phyloP scores from a whole-genome alignment of 2,329 filamentous ascomycete species.

The Fusarium solani-melongenae region DNA sequence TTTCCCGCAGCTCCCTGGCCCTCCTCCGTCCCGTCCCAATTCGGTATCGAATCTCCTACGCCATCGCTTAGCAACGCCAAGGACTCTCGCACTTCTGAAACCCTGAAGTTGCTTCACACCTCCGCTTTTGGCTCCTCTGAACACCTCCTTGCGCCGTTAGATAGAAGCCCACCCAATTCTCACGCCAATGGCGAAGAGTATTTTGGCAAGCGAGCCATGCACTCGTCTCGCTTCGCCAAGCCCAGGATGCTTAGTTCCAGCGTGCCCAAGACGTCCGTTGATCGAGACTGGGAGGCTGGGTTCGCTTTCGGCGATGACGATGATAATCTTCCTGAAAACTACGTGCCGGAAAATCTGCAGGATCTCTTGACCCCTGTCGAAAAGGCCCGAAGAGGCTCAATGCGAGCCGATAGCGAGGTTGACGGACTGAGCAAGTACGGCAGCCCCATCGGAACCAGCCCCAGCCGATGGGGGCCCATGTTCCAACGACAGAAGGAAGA shows the following conservation, averaged over 20 bases:
- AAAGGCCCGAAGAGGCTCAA: slow-evolving; percentile 72
- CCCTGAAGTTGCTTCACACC: slow-evolving; percentile 72
- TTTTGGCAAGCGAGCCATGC: slow-evolving; percentile 78
- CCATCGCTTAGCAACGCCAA: slow-evolving; percentile 75
- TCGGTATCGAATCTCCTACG: slow-evolving; percentile 87
- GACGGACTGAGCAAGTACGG: slow-evolving; percentile 68
- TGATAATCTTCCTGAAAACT: slow-evolving; percentile 58
- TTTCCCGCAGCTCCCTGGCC: slow-evolving; percentile 84
- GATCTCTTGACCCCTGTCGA: slow-evolving; percentile 75
- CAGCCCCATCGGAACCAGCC: slow-evolving; percentile 68
- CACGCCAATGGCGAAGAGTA: slow-evolving; percentile 66
- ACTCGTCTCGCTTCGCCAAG: slow-evolving; percentile 75
- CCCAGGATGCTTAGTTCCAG: slow-evolving; percentile 76
- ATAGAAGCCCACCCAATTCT: slow-evolving; percentile 61
- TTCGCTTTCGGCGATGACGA: slow-evolving; percentile 88
- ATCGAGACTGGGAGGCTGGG: slow-evolving; percentile 72
- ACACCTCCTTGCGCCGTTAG: slow-evolving; percentile 65
- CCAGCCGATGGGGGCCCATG: slow-evolving; percentile 69
- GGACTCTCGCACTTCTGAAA: slow-evolving; percentile 70
- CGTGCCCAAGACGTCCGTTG: slow-evolving; percentile 72
- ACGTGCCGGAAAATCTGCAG: slow-evolving; percentile 78
- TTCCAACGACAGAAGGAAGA: slow-evolving; percentile 71
- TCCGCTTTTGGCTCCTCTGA: slow-evolving; percentile 75
- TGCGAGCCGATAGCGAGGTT: slow-evolving; percentile 66
- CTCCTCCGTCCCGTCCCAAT: slow-evolving; percentile 91